Base-by-base conservation (phyloP, 225 moss, liverwort and hornwort species). In the Lunularia cruciata region DNA sequence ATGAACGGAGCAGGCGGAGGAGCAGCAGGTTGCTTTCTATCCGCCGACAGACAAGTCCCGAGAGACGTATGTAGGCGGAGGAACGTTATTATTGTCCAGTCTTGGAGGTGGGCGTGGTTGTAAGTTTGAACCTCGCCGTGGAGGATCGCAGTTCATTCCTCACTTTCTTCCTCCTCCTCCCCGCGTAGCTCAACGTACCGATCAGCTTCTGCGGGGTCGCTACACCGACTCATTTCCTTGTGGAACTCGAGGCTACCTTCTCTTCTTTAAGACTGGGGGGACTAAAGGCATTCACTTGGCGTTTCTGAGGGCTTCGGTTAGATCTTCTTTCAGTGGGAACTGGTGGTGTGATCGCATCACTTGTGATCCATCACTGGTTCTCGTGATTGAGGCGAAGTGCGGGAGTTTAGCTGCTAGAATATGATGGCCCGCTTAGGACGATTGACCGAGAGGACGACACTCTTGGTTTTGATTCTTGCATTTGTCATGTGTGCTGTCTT, bases 401-500 rank as follows among this genome's bases (percentile, higher is more conserved):
- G 28, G 51, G 18, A 22, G 61, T 42, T 27, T 22, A 0, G 42
- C 14, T 27, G 10, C 23, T 22, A 4, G 4, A 43, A 43, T 57
- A 75, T 52, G 38, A 75, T 75, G 75, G 75, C 52, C 6, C 26
- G 47, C 33, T 10, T 11, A 10, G 60, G 40, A 61, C 67, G 43
- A 5, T 30, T 68, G 30, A 11, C 67, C 35, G 70, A 66, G 52
- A 31, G 48, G 39, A 60, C 79, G 39, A 60, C 79, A 15, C 32
- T 31, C 33, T 33, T 81, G 25, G 48, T 28, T 25, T 25, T 76
- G 31, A 33, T 76, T 51, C 53, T 81, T 35, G 67, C 57, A 25
- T 16, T 76, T 47, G 65, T 69, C 52, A 57, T 72, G 55, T 39
- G 72, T 46, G 58, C 68, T 19, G 8, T 70, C 34, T 28, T 73